phyloP scores from a whole-genome alignment of 768 basidiomycete genomes.

The Suillus hirtellus region DNA sequence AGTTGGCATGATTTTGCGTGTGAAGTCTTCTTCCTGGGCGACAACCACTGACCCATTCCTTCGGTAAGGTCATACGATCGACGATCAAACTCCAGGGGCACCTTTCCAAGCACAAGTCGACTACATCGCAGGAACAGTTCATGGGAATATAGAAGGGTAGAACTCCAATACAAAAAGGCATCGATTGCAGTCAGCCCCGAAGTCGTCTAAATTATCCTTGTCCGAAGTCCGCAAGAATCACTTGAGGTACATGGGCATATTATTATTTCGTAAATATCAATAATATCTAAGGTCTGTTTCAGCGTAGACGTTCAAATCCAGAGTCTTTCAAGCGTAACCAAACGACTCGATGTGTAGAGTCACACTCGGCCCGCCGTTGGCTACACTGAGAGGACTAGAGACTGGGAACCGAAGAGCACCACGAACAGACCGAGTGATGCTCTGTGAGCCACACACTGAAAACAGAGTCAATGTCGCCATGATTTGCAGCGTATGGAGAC shows the following conservation, averaged over 20 bases:
- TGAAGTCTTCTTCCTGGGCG: no score
- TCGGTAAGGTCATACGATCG: no score
- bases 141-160: no score
- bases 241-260: not conserved
- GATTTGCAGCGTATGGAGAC: not conserved
- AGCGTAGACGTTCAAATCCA: not conserved
- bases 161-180: no score
- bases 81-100: no score
- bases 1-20: no score
- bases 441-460: slow-evolving; percentile 46
- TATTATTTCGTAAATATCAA: not conserved
- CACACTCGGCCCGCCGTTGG: slow-evolving; percentile 48
- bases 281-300: not conserved
- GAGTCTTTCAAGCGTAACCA: slow-evolving; percentile 28
- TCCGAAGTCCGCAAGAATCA: not conserved
- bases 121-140: no score
- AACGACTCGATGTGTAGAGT: slow-evolving; percentile 48
- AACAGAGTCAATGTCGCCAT: not conserved
- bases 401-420: slow-evolving; percentile 36
- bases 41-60: no score
- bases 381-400: slow-evolving; percentile 33
- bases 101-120: no score
- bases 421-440: slow-evolving; percentile 38
- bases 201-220: no score
- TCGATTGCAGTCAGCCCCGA: not conserved